Conservation (phyloP, 306 rosid genomes). For the Hippophae gyantsensis region DNA sequence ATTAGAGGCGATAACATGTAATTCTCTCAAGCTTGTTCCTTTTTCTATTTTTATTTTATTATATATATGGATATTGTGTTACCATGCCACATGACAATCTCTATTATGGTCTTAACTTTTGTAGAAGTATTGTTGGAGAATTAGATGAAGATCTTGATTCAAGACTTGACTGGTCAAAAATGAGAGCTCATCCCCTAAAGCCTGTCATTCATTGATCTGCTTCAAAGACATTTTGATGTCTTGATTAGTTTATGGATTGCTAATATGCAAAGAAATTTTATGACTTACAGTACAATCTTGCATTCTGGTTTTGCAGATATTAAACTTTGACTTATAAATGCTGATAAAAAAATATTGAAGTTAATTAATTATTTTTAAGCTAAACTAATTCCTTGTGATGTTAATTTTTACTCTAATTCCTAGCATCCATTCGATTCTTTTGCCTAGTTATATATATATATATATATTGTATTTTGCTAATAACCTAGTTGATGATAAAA, state of each 20-base stretch:
- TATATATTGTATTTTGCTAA: no score
- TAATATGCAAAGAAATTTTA: no score
- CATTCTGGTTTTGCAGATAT: conserved; percentile 15
- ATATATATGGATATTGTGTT: neutral
- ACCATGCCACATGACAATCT: neutral
- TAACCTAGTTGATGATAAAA: no score
- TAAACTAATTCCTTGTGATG: no score
- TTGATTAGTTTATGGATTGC: conserved; percentile 2
- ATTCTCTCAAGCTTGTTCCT: conserved; percentile 5
- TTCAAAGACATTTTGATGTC: conserved; percentile 1
- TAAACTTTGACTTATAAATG: conserved; percentile 10
- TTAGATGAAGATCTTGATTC: conserved; percentile 87
- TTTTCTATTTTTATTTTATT: neutral
- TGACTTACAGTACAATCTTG: no score
- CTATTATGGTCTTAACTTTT: conserved; percentile 13
- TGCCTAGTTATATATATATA: no score
- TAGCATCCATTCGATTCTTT: no score
- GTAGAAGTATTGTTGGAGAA: conserved; percentile 97
- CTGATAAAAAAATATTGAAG: conserved; percentile 23
- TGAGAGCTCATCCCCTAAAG: conserved; percentile 76
- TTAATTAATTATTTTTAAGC: neutral
- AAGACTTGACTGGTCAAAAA: conserved; percentile 60
- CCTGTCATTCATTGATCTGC: conserved; percentile 12
- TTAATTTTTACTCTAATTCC: no score
- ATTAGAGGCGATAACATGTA: conserved; percentile 98